phyloP scores from a whole-genome alignment of 23 red algal genomes.

The Agarophyton chilense region DNA sequence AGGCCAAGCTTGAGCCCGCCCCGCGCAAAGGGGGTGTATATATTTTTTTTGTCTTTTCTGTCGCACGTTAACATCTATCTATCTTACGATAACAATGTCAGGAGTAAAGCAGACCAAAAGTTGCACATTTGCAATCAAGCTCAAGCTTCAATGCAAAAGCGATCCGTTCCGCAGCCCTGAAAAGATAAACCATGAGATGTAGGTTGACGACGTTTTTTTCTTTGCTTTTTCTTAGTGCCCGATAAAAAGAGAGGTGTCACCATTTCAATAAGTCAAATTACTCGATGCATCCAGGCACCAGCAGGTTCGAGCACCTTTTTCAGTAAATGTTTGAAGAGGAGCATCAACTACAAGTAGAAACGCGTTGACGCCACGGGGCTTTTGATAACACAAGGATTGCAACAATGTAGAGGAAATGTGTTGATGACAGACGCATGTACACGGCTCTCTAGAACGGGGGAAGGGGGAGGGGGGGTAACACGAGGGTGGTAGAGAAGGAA shows the following conservation, averaged over 20 bases:
- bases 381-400: background rate
- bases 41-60: slow-evolving; percentile 66
- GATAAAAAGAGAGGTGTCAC: background rate
- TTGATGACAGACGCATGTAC: background rate
- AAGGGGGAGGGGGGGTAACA: too few relatives aligned
- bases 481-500: background rate
- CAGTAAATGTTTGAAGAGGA: background rate
- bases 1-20: slow-evolving; percentile 24
- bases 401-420: background rate
- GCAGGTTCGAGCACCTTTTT: background rate
- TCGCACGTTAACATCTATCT: slow-evolving; percentile 28
- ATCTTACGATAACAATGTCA: background rate
- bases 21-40: background rate
- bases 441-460: background rate
- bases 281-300: background rate
- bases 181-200: background rate
- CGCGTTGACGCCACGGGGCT: background rate
- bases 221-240: background rate
- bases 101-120: background rate
- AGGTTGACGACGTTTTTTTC: slow-evolving; percentile 12
- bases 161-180: background rate
- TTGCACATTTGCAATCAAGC: background rate
- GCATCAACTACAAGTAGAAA: background rate
- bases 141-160: background rate
- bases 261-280: background rate